Percentiles rank a stretch among this genome's conserved stretches.
Conservation (phyloP, 352 stramenopile genomes). For the Globisporangium carolinianum region DNA sequence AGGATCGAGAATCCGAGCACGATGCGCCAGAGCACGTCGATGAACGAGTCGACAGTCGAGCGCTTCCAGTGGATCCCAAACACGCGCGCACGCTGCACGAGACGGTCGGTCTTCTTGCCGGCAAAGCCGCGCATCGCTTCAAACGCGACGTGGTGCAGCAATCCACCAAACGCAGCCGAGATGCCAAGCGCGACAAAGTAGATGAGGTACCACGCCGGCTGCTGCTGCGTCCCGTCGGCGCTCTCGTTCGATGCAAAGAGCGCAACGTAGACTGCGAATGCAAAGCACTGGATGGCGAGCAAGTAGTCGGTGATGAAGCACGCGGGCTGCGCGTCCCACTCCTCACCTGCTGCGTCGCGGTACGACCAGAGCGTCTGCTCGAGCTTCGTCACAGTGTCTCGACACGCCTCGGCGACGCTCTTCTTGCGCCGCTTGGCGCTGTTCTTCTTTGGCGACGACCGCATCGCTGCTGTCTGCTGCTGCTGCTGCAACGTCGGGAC, state of each 20-base stretch:
- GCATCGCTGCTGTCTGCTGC: not conserved
- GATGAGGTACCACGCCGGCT: constrained; percentile 72
- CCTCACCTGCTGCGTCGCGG: constrained; percentile 60
- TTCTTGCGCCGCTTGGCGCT: constrained; percentile 16
- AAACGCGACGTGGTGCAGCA: constrained; percentile 80
- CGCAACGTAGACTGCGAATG: constrained; percentile 71
- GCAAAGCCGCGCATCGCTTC: constrained; percentile 64
- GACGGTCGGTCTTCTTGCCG: constrained; percentile 61
- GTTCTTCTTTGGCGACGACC: constrained; percentile 7
- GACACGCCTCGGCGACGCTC: constrained; percentile 49
- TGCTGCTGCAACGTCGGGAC: not conserved
- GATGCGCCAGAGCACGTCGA: constrained; percentile 75
- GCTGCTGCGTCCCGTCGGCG: constrained; percentile 9
- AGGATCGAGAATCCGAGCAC: constrained; percentile 78
- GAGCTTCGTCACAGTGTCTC: constrained; percentile 57
- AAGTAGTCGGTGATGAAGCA: constrained; percentile 88
- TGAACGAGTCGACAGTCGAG: constrained; percentile 61
- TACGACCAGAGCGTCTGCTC: constrained; percentile 80
- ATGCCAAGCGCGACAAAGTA: constrained; percentile 84
- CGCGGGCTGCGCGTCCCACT: constrained; percentile 81
- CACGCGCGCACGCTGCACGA: constrained; percentile 57
- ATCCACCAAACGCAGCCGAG: constrained; percentile 61
- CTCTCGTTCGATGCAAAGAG: constrained; percentile 58
- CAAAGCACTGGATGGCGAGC: constrained; percentile 78
- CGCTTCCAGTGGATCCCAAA: constrained; percentile 71